Conservation (phyloP, 2,329 filamentous ascomycete genomes). For the Botrytis pseudocinerea region DNA sequence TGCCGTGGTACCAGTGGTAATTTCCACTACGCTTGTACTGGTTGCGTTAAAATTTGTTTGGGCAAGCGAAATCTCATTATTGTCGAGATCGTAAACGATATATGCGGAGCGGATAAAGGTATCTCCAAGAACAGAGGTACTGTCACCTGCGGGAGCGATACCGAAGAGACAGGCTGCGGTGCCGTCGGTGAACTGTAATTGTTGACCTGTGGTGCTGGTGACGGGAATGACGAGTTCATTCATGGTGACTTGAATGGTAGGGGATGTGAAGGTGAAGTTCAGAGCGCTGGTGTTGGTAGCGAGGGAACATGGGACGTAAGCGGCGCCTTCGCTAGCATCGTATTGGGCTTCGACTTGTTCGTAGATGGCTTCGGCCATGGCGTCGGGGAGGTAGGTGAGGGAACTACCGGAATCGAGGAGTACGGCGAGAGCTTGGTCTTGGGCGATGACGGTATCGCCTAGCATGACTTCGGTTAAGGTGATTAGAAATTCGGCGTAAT, state of each 20-base stretch:
- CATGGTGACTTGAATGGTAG: slow-evolving; percentile 56
- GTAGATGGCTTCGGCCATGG: slow-evolving; percentile 56
- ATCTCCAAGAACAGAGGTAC: slow-evolving; percentile 67
- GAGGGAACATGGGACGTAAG: slow-evolving; percentile 62
- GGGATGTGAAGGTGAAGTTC: slow-evolving; percentile 56
- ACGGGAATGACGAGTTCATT: slow-evolving; percentile 60
- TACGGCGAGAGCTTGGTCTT: slow-evolving; percentile 57
- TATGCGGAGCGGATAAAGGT: slow-evolving; percentile 76
- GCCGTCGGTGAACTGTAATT: slow-evolving; percentile 55
- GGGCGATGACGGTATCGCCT: slow-evolving; percentile 47
- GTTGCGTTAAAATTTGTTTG: slow-evolving; percentile 64
- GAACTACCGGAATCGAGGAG: slow-evolving; percentile 72
- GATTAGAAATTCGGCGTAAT: slow-evolving; percentile 65
- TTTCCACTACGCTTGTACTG: slow-evolving; percentile 54
- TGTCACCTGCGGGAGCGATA: slow-evolving; percentile 57
- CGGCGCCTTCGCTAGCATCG: slow-evolving; percentile 52
- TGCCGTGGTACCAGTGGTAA: slow-evolving; percentile 49
- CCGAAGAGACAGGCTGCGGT: slow-evolving; percentile 65
- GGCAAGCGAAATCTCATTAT: slow-evolving; percentile 70
- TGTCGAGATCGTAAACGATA: slow-evolving; percentile 71
- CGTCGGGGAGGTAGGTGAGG: slow-evolving; percentile 65
- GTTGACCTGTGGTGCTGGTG: slow-evolving; percentile 47
- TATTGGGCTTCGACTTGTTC: slow-evolving; percentile 60
- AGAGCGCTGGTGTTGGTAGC: slow-evolving; percentile 46
- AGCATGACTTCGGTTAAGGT: slow-evolving; percentile 62